Evolutionary conservation across 257 asterid genomes (phyloP), one percentile per base, ranked within the genome.

Genomic region (Nicotiana paniculata): DNA sequence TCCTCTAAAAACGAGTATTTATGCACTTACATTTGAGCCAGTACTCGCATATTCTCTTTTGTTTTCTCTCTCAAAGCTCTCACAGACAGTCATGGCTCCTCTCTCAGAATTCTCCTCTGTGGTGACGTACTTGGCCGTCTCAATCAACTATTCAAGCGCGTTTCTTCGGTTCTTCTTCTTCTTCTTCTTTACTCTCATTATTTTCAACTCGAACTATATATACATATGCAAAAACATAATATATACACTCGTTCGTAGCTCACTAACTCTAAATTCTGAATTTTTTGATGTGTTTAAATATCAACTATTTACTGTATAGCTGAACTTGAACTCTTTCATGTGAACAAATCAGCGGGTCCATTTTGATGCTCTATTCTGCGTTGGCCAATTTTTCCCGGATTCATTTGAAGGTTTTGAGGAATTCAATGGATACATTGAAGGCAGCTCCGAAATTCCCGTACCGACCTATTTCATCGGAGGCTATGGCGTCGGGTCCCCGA

Each of bases 121-220:
- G 99, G 99, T 87, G 99, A 96, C 85, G 96, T 93, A 81, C 84
- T 85, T 86, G 98, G 99, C 93, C 97, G 97, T 82, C 95, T 94
- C 87, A 87, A 77, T 85, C 95, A 89, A 17, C 95, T 96, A 83
- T 91, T 88, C 91, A 96, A 94, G 46, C 97, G 99, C 83, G 95
- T 96, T 48, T 77, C 91, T 67, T 88, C 98, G 59, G 99, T 85
- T 32, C 0, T 21, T 21, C 0, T 17, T 70, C 11, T 17, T 70
- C 11, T 70, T 70, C 11, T 70, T 70, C 59, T 70, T 0, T 69
- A 69, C 10, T 37, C n/a, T 37, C 17, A 77, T 48, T 33, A 70
- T 5, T 26, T n/a, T 32, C 54, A 26, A 2, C 39, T 11, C 61
- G 17, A 77, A 12, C 62, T 51, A 17, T 0, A 58, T 7, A 17